Evolutionary conservation across 148 eudicot species (phyloP).

Genomic region (Cornus florida): DNA sequence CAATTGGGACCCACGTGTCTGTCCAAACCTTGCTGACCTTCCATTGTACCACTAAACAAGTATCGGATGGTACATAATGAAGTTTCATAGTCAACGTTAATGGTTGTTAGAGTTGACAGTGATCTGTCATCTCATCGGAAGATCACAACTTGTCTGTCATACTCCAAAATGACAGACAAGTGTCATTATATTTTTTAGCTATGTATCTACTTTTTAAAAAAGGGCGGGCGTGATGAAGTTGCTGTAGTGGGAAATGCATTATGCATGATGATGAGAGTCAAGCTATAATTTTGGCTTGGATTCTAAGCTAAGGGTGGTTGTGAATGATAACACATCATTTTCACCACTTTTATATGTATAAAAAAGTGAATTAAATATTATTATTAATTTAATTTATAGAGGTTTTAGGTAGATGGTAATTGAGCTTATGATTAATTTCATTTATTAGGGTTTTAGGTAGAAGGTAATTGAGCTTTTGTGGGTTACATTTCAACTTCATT

Average conservation of each 20-base stretch:
- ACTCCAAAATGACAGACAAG: neutral
- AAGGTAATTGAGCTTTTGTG: too few species aligned
- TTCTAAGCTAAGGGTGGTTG: conserved; percentile 39
- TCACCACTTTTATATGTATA: conserved; percentile 9
- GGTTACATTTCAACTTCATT: conserved; percentile 24
- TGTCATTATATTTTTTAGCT: neutral
- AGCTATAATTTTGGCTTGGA: conserved; percentile 32
- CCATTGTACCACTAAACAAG: too few species aligned
- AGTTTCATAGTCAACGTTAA: neutral
- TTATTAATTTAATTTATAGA: neutral
- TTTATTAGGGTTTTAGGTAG: too few species aligned
- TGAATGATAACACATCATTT: conserved; percentile 32
- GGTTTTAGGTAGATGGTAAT: conserved; percentile 19
- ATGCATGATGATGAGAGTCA: conserved; percentile 2
- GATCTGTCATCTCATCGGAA: neutral
- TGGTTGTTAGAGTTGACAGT: neutral
- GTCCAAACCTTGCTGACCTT: too few species aligned
- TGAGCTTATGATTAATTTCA: neutral
- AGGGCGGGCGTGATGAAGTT: neutral
- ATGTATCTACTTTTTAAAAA: neutral
- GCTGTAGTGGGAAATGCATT: conserved; percentile 15
- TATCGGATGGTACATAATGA: neutral
- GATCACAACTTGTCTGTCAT: neutral
- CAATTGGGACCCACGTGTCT: too few species aligned
- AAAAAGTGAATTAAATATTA: neutral